phyloP scores from a whole-genome alignment of 2,329 filamentous ascomycete genomes.

The Fusarium pininemorale region DNA sequence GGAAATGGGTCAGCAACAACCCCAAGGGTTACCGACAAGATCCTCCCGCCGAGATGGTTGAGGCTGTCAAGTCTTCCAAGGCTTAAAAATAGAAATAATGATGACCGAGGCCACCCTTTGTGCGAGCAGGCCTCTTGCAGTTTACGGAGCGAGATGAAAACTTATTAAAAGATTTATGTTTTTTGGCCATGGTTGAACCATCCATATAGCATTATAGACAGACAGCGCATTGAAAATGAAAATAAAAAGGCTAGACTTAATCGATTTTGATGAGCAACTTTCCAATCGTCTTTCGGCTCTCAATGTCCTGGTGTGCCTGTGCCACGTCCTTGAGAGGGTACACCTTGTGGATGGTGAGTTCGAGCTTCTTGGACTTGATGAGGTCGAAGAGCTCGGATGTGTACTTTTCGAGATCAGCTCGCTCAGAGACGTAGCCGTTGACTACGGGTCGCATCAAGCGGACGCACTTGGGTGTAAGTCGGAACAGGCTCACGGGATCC shows the following conservation, averaged over 20 bases:
- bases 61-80: conserved; percentile 61
- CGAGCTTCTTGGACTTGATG: conserved; percentile 73
- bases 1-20: conserved; percentile 98
- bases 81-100: conserved; percentile 31
- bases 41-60: conserved; percentile 84
- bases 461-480: conserved; percentile 77
- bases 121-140: conserved; percentile 29
- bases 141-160: conserved; percentile 13
- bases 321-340: conserved; percentile 80
- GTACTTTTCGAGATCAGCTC: conserved; percentile 77
- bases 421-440: conserved; percentile 73
- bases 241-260: conserved; percentile 35
- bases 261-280: conserved; percentile 80
- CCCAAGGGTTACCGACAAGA: conserved; percentile 93
- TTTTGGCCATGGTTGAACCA: conserved; percentile 34
- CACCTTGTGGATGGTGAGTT: conserved; percentile 77
- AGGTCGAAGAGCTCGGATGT: conserved; percentile 76
- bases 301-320: conserved; percentile 79
- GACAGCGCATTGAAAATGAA: conserved; percentile 30
- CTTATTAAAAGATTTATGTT: conserved; percentile 23
- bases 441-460: conserved; percentile 80
- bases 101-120: conserved; percentile 6
- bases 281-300: conserved; percentile 83
- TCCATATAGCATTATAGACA: conserved; percentile 39
- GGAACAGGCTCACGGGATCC: conserved; percentile 67